Base-by-base conservation (phyloP, 1,284 basidiomycete species). In the Golubevia sp. region DNA sequence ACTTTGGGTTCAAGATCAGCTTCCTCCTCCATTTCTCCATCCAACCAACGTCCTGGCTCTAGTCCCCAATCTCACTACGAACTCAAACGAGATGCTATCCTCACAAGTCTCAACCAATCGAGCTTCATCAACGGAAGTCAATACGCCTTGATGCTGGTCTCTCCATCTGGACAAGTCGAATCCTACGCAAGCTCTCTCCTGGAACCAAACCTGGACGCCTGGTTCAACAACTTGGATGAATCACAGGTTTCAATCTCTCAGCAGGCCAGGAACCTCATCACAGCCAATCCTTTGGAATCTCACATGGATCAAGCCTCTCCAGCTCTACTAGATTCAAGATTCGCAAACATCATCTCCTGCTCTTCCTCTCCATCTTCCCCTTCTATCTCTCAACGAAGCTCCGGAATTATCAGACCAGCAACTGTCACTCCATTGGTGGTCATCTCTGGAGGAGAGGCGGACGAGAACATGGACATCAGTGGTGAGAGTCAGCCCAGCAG, bases 111-210 rank as follows among this genome's bases (percentile, higher is more conserved):
- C 30, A 34, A 34, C 30, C 30, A 34, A 11, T 34, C 30, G 30
- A 34, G 30, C 30, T 34, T 34, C 75, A 86, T 87, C 83, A 87
- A 87, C 72, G 87, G 86, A 18, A 85, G 83, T 21, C 87, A 87
- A 65, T 88, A 86, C 74, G 86, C 87, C 61, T 85, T 88, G 64
- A 76, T 87, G 58, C 86, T 85, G 82, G 86, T 88, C 60, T 85
- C 84, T 2, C 85, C 87, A 11, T 84, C 85, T 38, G 87, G 86
- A 6, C 85, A 87, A 64, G 85, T 86, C n/a, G 87, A 88, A 71
- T 85, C 85, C 24, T 87, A 86, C 71, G 87, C 87, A 15, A 86
- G 84, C 61, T 86, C 86, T 62, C 79, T 79, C 18, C 66, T 66
- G 54, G 62, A 68, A 55, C 59, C 58, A 54, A 60, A 24, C 57